Base-by-base conservation (phyloP, 371 early-diverging fungal genomes). In the Rhizopus sp. region DNA sequence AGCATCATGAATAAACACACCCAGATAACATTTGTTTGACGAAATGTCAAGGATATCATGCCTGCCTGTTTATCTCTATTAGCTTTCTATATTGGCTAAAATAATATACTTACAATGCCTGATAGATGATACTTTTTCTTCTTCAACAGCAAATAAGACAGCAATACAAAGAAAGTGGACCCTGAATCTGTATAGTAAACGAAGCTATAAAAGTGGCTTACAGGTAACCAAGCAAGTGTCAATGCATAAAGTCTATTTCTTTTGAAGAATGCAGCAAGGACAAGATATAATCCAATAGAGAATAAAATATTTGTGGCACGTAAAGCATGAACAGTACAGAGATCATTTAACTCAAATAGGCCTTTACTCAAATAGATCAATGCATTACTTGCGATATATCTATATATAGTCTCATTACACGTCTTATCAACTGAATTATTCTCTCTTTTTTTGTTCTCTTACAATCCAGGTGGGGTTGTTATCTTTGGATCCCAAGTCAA, bases 391-490 rank as follows among this genome's bases (percentile, higher is more conserved):
- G 72, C 61, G 17, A 82, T 42, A 56, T 83, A 83, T 51, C 83
- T 81, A 53, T 32, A 49, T 42, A 41, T 8, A 29, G 23, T 39
- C 4, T 52, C n/a, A 40, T 3, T 44, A 48, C n/a, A 40, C 8
- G 15, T 8, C 37, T 44, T 16, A n/a, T 9, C 30, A 5, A 10
- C 32, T 30, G 42, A 32, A 41, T 9, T 50, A 4, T 23, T 23
- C 3, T 51, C 3, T 23, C 12, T 54, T 23, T 32, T 17, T 4
- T 9, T 62, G n/a, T 55, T 32, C 32, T 73, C 70, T 61, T 92
- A 97, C 87, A 97, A 81, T 12, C 97, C 97, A 16, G 98, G 97
- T 34, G 97, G 98, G 23, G 98, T 98, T 5, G 98, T 98, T 33
- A 98, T 68, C 71, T 95, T 98, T 30, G 89, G 89, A 68, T 98